Conservation (phyloP, 257 asterid genomes). For the Solanum raphanifolium region DNA sequence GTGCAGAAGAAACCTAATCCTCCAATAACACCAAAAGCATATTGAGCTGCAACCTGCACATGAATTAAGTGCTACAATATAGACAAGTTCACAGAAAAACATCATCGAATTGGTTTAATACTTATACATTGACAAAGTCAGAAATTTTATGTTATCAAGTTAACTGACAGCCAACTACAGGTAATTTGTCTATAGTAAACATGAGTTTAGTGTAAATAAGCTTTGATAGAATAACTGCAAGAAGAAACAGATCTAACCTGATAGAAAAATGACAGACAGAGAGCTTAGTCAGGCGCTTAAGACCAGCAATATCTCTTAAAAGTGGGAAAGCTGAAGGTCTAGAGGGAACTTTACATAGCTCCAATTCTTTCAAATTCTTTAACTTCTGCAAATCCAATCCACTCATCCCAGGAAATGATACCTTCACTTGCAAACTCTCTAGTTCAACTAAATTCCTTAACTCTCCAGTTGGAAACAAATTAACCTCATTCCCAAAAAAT, state of each 20-base stretch:
- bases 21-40: background rate
- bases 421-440: slow-evolving; percentile 75
- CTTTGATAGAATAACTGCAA: background rate
- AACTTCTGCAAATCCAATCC: slow-evolving; percentile 67
- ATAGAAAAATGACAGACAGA: slow-evolving; percentile 87
- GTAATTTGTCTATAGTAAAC: background rate
- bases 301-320: slow-evolving; percentile 63
- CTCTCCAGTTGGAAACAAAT: slow-evolving; percentile 56
- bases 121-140: background rate
- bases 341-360: slow-evolving; percentile 63
- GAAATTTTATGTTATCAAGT: background rate
- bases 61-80: background rate
- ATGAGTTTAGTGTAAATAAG: background rate
- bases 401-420: slow-evolving; percentile 45
- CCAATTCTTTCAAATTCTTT: slow-evolving; percentile 74
- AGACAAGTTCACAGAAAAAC: background rate
- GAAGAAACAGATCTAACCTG: slow-evolving; percentile 33
- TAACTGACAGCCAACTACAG: background rate
- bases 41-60: background rate
- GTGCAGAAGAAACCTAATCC: background rate
- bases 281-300: slow-evolving; percentile 68
- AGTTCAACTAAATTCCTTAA: slow-evolving; percentile 52
- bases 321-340: slow-evolving; percentile 63
- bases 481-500: slow-evolving; percentile 74
- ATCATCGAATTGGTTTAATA: background rate